A percentile compares a stretch with the other conserved stretches of the same genome.
Evolutionary conservation across 306 rosid genomes (phyloP).

Genomic region (Fragaria vesca): DNA sequence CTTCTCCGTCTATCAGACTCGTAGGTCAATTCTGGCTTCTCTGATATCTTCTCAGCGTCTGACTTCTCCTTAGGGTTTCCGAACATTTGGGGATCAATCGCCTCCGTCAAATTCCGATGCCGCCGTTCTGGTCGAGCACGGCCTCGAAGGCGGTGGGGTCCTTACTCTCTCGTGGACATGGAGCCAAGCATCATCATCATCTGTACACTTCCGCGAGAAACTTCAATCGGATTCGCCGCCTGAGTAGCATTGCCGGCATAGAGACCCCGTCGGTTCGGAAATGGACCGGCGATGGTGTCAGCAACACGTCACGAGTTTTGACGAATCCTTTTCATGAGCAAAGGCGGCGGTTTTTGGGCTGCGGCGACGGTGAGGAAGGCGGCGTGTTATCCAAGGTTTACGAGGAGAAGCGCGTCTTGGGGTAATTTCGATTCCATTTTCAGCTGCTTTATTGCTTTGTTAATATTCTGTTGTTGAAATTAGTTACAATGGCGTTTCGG

Average conservation of each 20-base stretch:
- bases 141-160: slow-evolving; percentile 54
- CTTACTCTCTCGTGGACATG: slow-evolving; percentile 42
- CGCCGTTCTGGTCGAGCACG: slow-evolving; percentile 52
- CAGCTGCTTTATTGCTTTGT: background rate
- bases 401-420: slow-evolving; percentile 84
- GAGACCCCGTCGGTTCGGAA: slow-evolving; percentile 28
- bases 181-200: slow-evolving; percentile 31
- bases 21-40: background rate
- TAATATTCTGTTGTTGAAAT: background rate
- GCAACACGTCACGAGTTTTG: slow-evolving; percentile 14
- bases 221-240: slow-evolving; percentile 35
- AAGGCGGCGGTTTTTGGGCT: slow-evolving; percentile 68
- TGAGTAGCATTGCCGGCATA: slow-evolving; percentile 32
- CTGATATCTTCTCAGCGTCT: background rate
- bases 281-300: slow-evolving; percentile 22
- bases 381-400: slow-evolving; percentile 60
- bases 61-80: background rate
- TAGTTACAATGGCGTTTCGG: background rate
- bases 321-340: slow-evolving; percentile 31
- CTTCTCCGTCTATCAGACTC: background rate
- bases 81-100: background rate
- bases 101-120: slow-evolving; percentile 41
- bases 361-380: slow-evolving; percentile 87
- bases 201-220: slow-evolving; percentile 38
- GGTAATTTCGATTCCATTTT: slow-evolving; percentile 42